Percentiles rank a stretch among this genome's conserved stretches.
Evolutionary conservation across 306 rosid genomes (phyloP).

Genomic region (Acmispon strigosus): DNA sequence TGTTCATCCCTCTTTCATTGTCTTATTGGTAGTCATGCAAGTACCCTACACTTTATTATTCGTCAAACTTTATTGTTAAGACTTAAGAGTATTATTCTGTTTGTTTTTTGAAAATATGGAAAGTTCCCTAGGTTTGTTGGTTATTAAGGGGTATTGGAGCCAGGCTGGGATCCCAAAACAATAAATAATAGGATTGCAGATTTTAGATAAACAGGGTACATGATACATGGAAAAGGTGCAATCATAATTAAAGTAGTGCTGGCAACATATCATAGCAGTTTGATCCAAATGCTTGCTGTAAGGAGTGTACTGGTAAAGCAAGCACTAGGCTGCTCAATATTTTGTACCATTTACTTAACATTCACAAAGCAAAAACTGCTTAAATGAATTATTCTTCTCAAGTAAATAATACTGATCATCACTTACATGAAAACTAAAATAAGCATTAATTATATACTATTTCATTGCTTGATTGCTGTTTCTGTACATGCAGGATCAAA

Average conservation of each 20-base stretch:
- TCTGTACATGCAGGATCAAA: conserved; percentile 53
- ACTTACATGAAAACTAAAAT: not conserved
- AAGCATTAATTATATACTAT: not conserved
- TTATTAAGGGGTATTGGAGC: not conserved
- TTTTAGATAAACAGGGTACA: not conserved
- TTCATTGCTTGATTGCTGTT: not conserved
- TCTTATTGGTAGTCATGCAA: not conserved
- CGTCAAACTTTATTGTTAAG: not conserved
- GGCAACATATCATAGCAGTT: not conserved
- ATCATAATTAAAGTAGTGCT: not conserved
- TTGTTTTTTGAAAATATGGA: not conserved
- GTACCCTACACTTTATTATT: not conserved
- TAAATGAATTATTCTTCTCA: not conserved
- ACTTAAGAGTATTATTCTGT: not conserved
- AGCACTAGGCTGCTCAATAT: not conserved
- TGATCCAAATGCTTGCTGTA: not conserved
- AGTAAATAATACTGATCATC: not conserved
- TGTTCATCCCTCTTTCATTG: not conserved
- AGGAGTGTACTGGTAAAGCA: not conserved
- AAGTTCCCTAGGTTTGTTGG: not conserved
- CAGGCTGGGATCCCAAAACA: not conserved
- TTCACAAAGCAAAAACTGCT: not conserved
- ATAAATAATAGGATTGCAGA: not conserved
- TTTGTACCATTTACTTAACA: not conserved
- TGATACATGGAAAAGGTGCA: not conserved